Base-by-base conservation (phyloP, 2,329 filamentous ascomycete species). In the Coniochaeta sp. region DNA sequence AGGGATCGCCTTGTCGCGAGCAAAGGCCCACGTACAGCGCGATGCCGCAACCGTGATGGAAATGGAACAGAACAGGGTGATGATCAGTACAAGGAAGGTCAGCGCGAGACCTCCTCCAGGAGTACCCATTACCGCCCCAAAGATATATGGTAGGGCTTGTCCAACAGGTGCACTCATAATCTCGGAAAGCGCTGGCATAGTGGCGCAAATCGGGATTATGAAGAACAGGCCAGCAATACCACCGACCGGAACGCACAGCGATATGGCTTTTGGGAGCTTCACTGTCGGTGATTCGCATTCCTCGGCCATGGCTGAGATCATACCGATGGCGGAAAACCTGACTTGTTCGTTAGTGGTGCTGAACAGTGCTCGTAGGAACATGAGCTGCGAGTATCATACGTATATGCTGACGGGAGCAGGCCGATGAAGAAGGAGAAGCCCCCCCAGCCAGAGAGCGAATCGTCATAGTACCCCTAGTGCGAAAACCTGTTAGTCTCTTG, bases 11-110 rank as follows among this genome's bases (percentile, higher is more conserved):
- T 79, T 78, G 65, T 86, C 82, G 62, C 83, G 79, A 38, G 83
- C 83, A 64, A 89, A 87, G 8, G 85, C 86, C 75, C 87, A 84
- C 1, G 84, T 87, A 70, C 85, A 87, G 40, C 87, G 82, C 40
- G 85, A 88, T 0, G 86, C 81, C 4, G 87, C 84, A 12, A 88
- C 87, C 3, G 86, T 87, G 69, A 88, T 87, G 24, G 84, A 85
- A 47, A 88, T 83, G 57, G 81, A 83, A 67, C 83, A 85, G 67
- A 85, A 79, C 52, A 86, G 68, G 19, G 80, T 83, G 59, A 86
- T 79, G 38, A 85, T 74, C 55, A 85, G 75, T 34, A 86, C 74
- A 1, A 83, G 80, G 1, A 83, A 66, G 19, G 78, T 77, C 6
- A 85, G 72, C 12, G 71, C 79, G 17, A 85, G 76, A 8, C 80